These are phyloP conservation scores for Penicillium sclerotiorum DNA, from an alignment of 2,329 filamentous ascomycete species.

Conservation along the genomic window DNA sequence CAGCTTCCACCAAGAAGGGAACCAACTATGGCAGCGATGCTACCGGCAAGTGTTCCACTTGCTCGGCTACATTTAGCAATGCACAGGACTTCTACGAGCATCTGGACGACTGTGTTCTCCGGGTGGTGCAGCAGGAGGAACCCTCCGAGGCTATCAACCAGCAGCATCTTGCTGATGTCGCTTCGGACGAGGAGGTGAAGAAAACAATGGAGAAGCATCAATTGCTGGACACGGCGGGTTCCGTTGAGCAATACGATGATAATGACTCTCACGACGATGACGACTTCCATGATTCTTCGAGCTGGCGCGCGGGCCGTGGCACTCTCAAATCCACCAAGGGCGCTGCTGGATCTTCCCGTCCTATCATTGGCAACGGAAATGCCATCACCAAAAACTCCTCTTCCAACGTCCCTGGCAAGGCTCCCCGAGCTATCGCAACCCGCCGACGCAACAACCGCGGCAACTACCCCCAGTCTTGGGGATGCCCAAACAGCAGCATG, in stretches of 20 bases:
- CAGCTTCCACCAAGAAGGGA: slow-evolving; percentile 61
- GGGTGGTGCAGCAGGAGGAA: slow-evolving; percentile 63
- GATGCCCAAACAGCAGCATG: slow-evolving; percentile 89
- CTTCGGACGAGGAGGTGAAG: slow-evolving; percentile 59
- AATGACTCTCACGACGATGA: slow-evolving; percentile 60
- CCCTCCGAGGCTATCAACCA: slow-evolving; percentile 61
- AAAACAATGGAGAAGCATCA: slow-evolving; percentile 62
- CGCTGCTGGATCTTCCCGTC: slow-evolving; percentile 53
- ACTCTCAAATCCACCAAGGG: slow-evolving; percentile 53
- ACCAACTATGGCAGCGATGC: slow-evolving; percentile 73
- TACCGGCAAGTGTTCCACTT: slow-evolving; percentile 89
- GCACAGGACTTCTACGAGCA: slow-evolving; percentile 98
- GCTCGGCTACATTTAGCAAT: slow-evolving; percentile 77
- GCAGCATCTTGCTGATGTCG: slow-evolving; percentile 59
- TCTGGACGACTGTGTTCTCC: slow-evolving; percentile 71
- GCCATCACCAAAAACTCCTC: slow-evolving; percentile 45
- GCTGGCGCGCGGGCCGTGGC: slow-evolving; percentile 52
- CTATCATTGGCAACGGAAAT: slow-evolving; percentile 52
- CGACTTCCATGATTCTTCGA: slow-evolving; percentile 53
- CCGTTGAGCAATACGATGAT: slow-evolving; percentile 53
- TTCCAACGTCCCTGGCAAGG: slow-evolving; percentile 70
- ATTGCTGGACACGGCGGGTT: slow-evolving; percentile 52
- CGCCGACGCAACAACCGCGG: slow-evolving; percentile 87
- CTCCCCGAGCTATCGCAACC: slow-evolving; percentile 62
- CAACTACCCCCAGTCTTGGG: slow-evolving; percentile 93